Percentiles rank a stretch among this genome's conserved stretches.
Conservation (phyloP, 2,329 filamentous ascomycete species). For the Teratosphaeria zuluensis region DNA sequence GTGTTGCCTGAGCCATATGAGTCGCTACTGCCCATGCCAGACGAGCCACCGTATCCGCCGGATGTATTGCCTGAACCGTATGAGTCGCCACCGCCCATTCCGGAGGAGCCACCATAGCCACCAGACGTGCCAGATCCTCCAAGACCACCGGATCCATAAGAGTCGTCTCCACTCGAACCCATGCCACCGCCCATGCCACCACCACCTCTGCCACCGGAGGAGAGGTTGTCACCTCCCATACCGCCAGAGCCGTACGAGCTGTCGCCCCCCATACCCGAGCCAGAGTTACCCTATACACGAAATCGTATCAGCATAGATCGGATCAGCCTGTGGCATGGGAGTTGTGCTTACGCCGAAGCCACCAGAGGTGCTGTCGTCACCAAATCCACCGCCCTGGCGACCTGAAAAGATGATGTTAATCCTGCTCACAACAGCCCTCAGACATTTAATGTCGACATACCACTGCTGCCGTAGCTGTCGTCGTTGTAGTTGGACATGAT, state of each 20-base stretch:
- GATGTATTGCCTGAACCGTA: slow-evolving; percentile 1
- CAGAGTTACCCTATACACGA: background rate
- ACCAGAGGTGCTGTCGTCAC: slow-evolving; percentile 3
- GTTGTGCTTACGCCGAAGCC: slow-evolving; percentile 5
- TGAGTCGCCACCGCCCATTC: background rate
- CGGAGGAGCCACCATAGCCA: background rate
- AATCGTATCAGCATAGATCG: background rate
- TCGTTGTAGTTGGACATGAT: slow-evolving; percentile 9
- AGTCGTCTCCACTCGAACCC: background rate
- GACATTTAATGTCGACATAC: background rate
- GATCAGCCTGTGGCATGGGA: slow-evolving; percentile 3
- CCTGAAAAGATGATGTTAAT: slow-evolving; percentile 1
- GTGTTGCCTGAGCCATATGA: slow-evolving; percentile 7
- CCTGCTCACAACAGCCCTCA: background rate
- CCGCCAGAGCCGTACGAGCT: slow-evolving; percentile 2
- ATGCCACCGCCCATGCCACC: background rate
- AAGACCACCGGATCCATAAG: background rate
- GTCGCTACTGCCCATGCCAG: background rate
- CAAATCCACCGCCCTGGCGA: slow-evolving; percentile 3
- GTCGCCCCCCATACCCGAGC: background rate
- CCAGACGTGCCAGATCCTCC: background rate
- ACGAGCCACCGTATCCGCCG: slow-evolving; percentile 1
- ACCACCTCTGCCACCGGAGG: background rate
- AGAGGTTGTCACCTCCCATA: background rate
- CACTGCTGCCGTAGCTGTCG: slow-evolving; percentile 1